A percentile compares a stretch with the other conserved stretches of the same genome.
phyloP scores from a whole-genome alignment of 108 stramenopile genomes.

The Nitzschia sp. region DNA sequence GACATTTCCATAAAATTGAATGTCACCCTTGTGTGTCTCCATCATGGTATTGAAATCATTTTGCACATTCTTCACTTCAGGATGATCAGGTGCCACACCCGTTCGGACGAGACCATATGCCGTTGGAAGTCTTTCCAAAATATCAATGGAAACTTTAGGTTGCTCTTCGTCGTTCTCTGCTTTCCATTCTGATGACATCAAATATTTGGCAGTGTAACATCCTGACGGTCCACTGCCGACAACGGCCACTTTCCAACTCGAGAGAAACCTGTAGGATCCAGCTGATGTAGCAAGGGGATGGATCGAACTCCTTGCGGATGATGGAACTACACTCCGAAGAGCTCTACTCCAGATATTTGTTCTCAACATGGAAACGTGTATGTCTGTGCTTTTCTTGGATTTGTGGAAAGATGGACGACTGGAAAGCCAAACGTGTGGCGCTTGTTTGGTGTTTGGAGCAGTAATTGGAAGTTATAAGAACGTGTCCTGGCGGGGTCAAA shows the following conservation, averaged over 20 bases:
- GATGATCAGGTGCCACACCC: conserved; percentile 98
- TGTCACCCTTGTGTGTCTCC: neutral
- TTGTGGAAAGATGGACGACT: no score
- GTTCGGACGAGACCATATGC: conserved; percentile 93
- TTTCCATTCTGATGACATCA: conserved; percentile 40
- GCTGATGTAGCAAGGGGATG: no score
- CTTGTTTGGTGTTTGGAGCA: no score
- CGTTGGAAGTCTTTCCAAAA: conserved; percentile 87
- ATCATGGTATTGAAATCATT: conserved; percentile 78
- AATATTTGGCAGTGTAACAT: conserved; percentile 96
- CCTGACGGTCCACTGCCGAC: conserved; percentile 90
- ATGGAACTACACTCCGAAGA: no score
- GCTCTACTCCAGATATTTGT: no score
- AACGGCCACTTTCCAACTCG: conserved; percentile 43
- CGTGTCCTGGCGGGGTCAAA: no score
- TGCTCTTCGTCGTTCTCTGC: conserved; percentile 6
- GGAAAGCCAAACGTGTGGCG: no score
- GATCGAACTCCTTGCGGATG: no score
- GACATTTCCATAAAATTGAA: conserved; percentile 86
- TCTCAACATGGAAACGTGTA: no score
- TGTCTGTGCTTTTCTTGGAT: no score
- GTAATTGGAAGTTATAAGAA: no score
- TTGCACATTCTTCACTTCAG: conserved; percentile 96
- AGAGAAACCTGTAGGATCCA: no score
- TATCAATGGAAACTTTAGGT: conserved; percentile 54